A percentile compares a stretch with the other conserved stretches of the same genome.
Conservation (phyloP, 169 alveolate genomes). For the Cyclospora cayetanensis region DNA sequence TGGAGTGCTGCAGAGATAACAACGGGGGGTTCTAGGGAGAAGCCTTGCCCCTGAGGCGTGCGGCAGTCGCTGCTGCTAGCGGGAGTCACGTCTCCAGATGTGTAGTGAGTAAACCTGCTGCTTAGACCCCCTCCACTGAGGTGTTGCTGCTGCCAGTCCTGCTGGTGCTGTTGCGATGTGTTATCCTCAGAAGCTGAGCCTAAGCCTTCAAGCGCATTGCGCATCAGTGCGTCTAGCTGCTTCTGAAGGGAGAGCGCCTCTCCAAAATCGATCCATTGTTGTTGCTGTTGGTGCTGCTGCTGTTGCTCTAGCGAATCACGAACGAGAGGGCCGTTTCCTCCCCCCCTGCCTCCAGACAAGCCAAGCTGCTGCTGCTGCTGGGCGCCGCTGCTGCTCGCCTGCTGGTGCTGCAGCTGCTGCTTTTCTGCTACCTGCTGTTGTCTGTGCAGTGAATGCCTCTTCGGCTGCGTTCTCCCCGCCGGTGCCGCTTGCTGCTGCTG, state of each 20-base stretch:
- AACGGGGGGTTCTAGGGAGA: slow-evolving; percentile 4
- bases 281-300: slow-evolving; percentile 29
- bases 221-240: slow-evolving; percentile 38
- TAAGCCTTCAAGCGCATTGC: slow-evolving; percentile 25
- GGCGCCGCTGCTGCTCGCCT: neutral
- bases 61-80: slow-evolving; percentile 50
- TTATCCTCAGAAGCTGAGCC: slow-evolving; percentile 17
- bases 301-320: slow-evolving; percentile 21
- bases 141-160: slow-evolving; percentile 32
- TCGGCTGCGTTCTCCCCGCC: neutral
- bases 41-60: slow-evolving; percentile 16
- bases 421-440: slow-evolving; percentile 32
- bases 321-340: neutral
- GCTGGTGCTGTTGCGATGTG: slow-evolving; percentile 4
- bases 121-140: neutral
- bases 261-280: slow-evolving; percentile 28
- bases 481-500: slow-evolving; percentile 32
- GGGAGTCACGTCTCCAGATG: slow-evolving; percentile 26
- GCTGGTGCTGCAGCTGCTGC: slow-evolving; percentile 51
- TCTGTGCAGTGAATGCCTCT: neutral
- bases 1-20: slow-evolving; percentile 30
- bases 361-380: slow-evolving; percentile 25
- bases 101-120: slow-evolving; percentile 31
- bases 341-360: neutral
- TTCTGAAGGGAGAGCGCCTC: slow-evolving; percentile 20